Conservation (phyloP, 768 basidiomycete species). For the Sporobolomyces pararoseus region DNA sequence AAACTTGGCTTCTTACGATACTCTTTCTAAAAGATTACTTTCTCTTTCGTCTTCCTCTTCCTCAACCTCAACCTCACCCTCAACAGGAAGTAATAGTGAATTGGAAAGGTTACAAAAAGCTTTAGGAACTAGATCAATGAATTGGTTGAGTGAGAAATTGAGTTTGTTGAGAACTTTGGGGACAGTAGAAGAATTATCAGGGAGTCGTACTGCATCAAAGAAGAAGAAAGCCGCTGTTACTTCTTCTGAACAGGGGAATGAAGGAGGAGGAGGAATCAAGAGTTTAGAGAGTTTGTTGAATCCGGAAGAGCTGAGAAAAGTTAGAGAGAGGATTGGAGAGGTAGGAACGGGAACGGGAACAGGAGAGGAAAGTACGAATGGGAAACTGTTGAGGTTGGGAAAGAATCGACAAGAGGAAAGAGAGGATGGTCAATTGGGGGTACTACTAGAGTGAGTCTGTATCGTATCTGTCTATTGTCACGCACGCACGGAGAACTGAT, state of each 20-base stretch:
- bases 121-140: slow-evolving; percentile 67
- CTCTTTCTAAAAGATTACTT: slow-evolving; percentile 75
- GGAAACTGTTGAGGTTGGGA: not conserved
- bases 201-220: not conserved
- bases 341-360: no score
- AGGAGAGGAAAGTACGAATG: not conserved
- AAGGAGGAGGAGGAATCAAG: slow-evolving; percentile 12
- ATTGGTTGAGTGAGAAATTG: slow-evolving; percentile 87
- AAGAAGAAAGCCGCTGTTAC: not conserved
- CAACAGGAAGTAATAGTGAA: slow-evolving; percentile 45
- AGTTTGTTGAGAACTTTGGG: slow-evolving; percentile 63
- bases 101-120: slow-evolving; percentile 79
- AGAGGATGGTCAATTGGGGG: slow-evolving; percentile 31
- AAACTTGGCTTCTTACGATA: slow-evolving; percentile 83
- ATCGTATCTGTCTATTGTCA: no score
- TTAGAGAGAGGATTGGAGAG: slow-evolving; percentile 12
- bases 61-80: slow-evolving; percentile 48
- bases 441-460: slow-evolving; percentile 43
- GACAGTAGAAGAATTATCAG: slow-evolving; percentile 28
- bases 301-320: slow-evolving; percentile 24
- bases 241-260: no score
- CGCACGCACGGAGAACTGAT: no score
- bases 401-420: not conserved
- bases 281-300: slow-evolving; percentile 30
- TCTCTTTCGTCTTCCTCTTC: slow-evolving; percentile 49